Base-by-base conservation (phyloP, 306 rosid species). In the Albizia julibrissin region DNA sequence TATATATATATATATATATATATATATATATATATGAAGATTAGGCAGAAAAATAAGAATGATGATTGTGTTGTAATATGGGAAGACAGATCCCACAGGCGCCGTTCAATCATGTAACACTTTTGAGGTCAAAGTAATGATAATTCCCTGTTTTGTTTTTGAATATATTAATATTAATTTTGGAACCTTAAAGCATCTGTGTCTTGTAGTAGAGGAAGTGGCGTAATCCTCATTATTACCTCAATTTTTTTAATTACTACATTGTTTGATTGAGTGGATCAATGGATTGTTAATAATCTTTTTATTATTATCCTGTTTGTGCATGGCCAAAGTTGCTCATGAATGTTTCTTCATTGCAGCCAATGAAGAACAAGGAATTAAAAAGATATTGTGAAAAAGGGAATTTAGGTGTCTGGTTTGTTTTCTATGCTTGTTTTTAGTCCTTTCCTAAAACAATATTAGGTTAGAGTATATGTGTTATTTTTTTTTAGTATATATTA, bases 71-170 rank as follows among this genome's bases (percentile, higher is more conserved):
- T 82, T 88, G 52, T 68, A 47, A 70, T 34, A 16, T 81, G 39
- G 22, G 86, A 76, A 75, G 87, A 81, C 81, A 82, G 84, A 66
- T 26, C 86, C 84, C 85, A 85, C 87, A 54, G 78, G 66, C 87
- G 86, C 91, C 87, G 90, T 84, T 92, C 80, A 82, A 88, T 84
- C 88, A 89, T 90, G 87, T 83, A 85, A 52, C 70, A 40, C 82
- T 85, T 88, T 88, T 87, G 74, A 33, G 83, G 91, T 89, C 92
- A 91, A 87, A 82, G 83, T 84, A 91, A 89, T 87, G 79, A 84
- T 88, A 18, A 50, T 50, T 50, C 14, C 8, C 4, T 31, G 80
- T 75, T 67, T 82, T 29, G 27, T 21, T 78, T 71, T 82, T 29
- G 42, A 21, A 83, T 1, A 69, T 62, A 33, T 70, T 10, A 71